A percentile compares a stretch with the other conserved stretches of the same genome.
Conservation (phyloP, 257 asterid species). For the Henckelia pumila region DNA sequence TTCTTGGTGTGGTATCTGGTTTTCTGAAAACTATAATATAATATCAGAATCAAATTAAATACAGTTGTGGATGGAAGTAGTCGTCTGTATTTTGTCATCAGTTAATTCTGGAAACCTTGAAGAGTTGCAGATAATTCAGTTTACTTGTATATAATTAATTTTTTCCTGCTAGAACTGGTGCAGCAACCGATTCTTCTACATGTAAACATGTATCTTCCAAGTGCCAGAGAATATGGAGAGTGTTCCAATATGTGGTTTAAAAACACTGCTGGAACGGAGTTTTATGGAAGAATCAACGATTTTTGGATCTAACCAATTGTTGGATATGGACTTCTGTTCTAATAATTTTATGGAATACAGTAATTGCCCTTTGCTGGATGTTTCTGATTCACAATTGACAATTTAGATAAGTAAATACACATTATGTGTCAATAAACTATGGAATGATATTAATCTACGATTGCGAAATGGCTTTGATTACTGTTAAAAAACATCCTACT, state of each 20-base stretch:
- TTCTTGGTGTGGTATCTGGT: too few relatives aligned
- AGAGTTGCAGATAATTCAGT: not conserved
- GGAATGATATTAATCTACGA: not conserved
- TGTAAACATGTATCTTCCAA: not conserved
- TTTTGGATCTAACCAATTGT: not conserved
- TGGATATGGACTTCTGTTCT: not conserved
- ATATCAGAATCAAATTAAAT: not conserved
- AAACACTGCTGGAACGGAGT: not conserved
- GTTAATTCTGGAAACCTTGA: conserved; percentile 3
- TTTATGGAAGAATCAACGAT: not conserved
- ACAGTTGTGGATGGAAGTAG: conserved; percentile 1
- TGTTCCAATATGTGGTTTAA: not conserved
- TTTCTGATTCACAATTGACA: too few relatives aligned
- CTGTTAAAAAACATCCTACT: not conserved
- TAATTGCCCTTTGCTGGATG: not conserved
- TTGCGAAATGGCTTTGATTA: not conserved
- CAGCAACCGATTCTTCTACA: not conserved
- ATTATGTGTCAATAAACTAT: not conserved
- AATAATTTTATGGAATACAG: not conserved
- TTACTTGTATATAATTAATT: not conserved
- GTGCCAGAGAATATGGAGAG: not conserved
- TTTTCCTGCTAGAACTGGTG: not conserved
- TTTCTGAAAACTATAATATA: not conserved
- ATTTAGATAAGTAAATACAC: not conserved
- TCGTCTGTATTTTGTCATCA: not conserved